phyloP scores from a whole-genome alignment of 768 basidiomycete genomes.

The Auriscalpium vulgare region DNA sequence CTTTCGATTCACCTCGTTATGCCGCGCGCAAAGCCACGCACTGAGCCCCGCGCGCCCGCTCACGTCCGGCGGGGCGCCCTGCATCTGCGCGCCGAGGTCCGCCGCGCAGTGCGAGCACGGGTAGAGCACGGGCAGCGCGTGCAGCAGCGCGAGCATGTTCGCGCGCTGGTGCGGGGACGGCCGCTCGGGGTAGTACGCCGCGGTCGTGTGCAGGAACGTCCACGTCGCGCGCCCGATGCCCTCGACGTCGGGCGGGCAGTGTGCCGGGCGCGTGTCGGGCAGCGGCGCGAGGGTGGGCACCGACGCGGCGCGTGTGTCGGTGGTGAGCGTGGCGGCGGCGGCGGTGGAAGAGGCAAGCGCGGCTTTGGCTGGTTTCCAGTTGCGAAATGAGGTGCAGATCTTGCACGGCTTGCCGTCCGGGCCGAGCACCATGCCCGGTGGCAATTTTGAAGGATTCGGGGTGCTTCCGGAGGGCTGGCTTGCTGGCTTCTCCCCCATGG shows the following conservation, averaged over 20 bases:
- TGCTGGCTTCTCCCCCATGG: too few relatives aligned
- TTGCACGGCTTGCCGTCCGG: constrained; percentile 96
- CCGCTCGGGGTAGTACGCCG: constrained; percentile 87
- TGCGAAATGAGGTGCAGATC: constrained; percentile 75
- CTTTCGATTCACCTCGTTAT: constrained; percentile 87
- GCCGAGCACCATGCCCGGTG: constrained; percentile 82
- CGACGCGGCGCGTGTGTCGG: constrained; percentile 9
- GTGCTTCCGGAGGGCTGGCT: too few relatives aligned
- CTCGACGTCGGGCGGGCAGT: constrained; percentile 89
- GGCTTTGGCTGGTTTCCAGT: constrained; percentile 43
- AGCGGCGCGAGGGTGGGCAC: constrained; percentile 27
- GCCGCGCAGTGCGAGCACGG: constrained; percentile 82
- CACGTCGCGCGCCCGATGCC: constrained; percentile 88
- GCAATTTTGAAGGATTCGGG: constrained; percentile 24
- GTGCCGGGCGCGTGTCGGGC: constrained; percentile 36
- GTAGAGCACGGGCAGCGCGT: constrained; percentile 75
- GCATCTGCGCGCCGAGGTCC: constrained; percentile 71
- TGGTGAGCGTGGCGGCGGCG: constrained; percentile 21
- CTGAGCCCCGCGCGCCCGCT: constrained; percentile 60
- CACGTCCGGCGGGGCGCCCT: constrained; percentile 67
- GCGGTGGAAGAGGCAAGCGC: constrained; percentile 28
- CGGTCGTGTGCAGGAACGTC: constrained; percentile 94
- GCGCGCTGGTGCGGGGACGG: constrained; percentile 70
- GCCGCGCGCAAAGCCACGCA: constrained; percentile 84
- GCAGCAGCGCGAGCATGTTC: constrained; percentile 77